Evolutionary conservation across 2,329 filamentous ascomycete genomes (phyloP), one percentile per base, ranked within the genome.

Genomic region (Epichloe typhina): DNA sequence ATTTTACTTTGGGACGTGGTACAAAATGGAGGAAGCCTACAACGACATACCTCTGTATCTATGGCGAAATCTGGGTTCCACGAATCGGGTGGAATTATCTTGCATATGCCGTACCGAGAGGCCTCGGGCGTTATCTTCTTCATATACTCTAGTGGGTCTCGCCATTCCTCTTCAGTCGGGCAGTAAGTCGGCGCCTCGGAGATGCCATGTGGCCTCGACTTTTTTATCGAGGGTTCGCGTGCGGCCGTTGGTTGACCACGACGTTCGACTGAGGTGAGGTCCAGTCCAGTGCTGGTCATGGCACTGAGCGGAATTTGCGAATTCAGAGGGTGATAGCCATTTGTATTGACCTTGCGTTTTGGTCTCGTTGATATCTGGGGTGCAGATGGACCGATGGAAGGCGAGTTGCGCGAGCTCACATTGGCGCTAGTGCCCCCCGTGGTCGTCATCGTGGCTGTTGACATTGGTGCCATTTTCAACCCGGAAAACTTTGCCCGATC

Each of bases 31-130:
- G 51, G 59, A 49, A 55, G 12, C 21, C 41, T 17, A 35, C 31
- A 40, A 33, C n/a, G 19, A 56, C 66, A 44, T 58, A 96, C 91
- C 82, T 96, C 89, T 21, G 91, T 97, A 64, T 98, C 89, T 62
- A 98, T 94, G 42, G 90, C 90, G 66, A 98, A 97, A 15, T 88
- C 77, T 7, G 93, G 93, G 61, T 94, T 91, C 93, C 93, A 98
- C 36, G 77, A 82, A 55, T 93, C 88, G 0, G 93, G 93, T 5
- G 93, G 93, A 51, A 98, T 86, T 55, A 98, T 88, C 69, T 96
- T 95, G 76, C 89, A 90, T 50, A 98, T 86, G 47, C 93, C 93
- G 68, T 86, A 97, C 60, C 90, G 82, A 57, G 77, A 80, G 23
- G 88, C 93, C 64, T 96, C 89, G 1, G 88, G 83, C 1, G 83